Percentiles rank a stretch among this genome's conserved stretches.
Conservation (phyloP, 768 basidiomycete species). For the Mycena filopes region DNA sequence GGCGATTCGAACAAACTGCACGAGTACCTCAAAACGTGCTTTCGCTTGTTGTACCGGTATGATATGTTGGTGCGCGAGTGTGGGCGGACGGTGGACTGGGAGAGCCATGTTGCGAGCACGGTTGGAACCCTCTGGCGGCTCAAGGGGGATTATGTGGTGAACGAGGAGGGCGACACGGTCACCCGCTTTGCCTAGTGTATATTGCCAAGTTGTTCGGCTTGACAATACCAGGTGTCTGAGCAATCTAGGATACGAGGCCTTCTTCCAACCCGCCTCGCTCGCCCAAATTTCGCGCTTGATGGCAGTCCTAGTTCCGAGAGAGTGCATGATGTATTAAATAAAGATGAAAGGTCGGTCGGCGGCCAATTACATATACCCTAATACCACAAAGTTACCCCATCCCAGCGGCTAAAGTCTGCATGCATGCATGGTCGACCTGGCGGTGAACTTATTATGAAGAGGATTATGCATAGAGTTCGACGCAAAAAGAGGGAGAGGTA, state of each 20-base stretch:
- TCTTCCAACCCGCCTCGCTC: too few species aligned
- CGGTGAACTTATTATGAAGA: conserved; percentile 21
- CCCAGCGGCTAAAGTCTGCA: too few species aligned
- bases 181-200: conserved; percentile 20
- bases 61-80: conserved; percentile 50
- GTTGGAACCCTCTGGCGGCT: conserved; percentile 7
- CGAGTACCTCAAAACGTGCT: conserved; percentile 49
- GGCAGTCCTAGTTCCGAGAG: too few species aligned
- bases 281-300: too few species aligned
- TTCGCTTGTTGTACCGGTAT: conserved; percentile 50
- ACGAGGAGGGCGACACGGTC: background rate
- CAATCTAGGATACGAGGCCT: too few species aligned
- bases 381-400: too few species aligned
- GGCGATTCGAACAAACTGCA: conserved; percentile 38
- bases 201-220: too few species aligned
- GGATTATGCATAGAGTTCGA: conserved; percentile 28
- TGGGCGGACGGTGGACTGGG: conserved; percentile 45
- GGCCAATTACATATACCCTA: too few species aligned
- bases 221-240: too few species aligned
- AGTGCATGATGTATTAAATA: too few species aligned
- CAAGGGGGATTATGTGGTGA: conserved; percentile 9
- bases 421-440: too few species aligned
- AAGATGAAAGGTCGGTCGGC: too few species aligned
- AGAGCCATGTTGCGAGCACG: conserved; percentile 33
- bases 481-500: background rate